Evolutionary conservation across 768 basidiomycete species (phyloP), one percentile per base, ranked within the genome.

Genomic region (Phylloporus sp.): DNA sequence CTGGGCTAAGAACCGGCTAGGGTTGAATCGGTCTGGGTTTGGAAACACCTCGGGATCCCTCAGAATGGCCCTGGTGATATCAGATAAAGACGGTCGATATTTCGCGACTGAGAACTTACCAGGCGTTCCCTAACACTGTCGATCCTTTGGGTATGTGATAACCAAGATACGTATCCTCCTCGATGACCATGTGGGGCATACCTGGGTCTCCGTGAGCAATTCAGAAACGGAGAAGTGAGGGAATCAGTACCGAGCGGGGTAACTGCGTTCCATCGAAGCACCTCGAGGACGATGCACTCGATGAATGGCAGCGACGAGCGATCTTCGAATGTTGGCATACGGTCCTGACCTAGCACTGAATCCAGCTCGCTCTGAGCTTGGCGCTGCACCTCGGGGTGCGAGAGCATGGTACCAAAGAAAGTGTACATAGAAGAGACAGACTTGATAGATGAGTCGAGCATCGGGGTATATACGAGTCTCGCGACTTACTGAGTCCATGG

Each of bases 161-260:
- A 2, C 70, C 74, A 5, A 51, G 43, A 13, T 44, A 50, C 11
- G 48, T 48, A 14, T 49, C 55, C 6, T 51, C 55, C 17, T 56
- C 49, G 43, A 70, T 76, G 11, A 66, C 64, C 49, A 74, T 73
- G 18, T 55, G 54, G 18, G 54, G 55, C 11, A 56, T 27, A 8
- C 75, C 76, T 45, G 67, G 43, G 4, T 53, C 3, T 18, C 3
- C 10, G 4, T 49, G n/a, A 50, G 21, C 7, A 14, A 38, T 17
- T 7, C 18, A 1, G 18, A 24, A 23, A 14, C 13, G 15, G 26
- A 17, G 26, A 6, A 23, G 36, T n/a, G n/a, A 28, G 13, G 3
- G 11, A n/a, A 26, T 1, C 14, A 5, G 9, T 36, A 48, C 53
- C 42, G 17, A 59, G 45, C 9, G 56, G 56, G 7, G 48, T 46